A percentile compares a stretch with the other conserved stretches of the same genome.
Evolutionary conservation across 306 rosid genomes (phyloP).

Genomic region (Cucumis hystrix): DNA sequence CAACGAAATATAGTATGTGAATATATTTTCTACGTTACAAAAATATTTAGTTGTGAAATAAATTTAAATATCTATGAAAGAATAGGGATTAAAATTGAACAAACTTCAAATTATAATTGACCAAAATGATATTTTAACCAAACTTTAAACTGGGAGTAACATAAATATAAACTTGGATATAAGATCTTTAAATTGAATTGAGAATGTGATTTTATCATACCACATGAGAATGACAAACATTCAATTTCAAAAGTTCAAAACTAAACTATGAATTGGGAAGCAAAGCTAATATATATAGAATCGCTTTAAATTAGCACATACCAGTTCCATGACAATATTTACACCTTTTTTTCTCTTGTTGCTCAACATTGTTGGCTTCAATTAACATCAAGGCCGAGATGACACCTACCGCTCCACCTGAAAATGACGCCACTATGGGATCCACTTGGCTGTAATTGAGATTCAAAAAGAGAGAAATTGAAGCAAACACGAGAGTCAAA

Average conservation of each 20-base stretch:
- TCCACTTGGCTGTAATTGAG: conserved; percentile 71
- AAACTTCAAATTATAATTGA: too few species aligned
- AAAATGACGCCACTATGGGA: conserved; percentile 93
- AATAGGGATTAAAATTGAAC: too few species aligned
- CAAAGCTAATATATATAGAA: background rate
- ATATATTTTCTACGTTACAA: too few species aligned
- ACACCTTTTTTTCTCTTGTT: conserved; percentile 90
- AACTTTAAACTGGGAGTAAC: background rate
- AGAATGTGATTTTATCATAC: background rate
- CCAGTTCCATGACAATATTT: conserved; percentile 91
- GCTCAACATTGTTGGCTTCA: conserved; percentile 85
- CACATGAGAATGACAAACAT: background rate
- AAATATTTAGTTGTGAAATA: too few species aligned
- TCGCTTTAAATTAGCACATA: conserved; percentile 11
- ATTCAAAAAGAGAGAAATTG: conserved; percentile 11
- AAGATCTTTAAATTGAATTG: background rate
- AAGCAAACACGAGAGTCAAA: background rate
- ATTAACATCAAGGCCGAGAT: conserved; percentile 86
- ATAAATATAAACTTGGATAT: background rate
- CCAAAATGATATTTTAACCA: too few species aligned
- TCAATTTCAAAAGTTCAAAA: background rate
- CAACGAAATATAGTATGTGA: too few species aligned
- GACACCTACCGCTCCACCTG: conserved; percentile 96
- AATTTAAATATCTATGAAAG: too few species aligned
- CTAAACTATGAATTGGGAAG: background rate